A percentile compares a stretch with the other conserved stretches of the same genome.
Conservation (phyloP, 1,284 basidiomycete genomes). For the Puccinia coronata region DNA sequence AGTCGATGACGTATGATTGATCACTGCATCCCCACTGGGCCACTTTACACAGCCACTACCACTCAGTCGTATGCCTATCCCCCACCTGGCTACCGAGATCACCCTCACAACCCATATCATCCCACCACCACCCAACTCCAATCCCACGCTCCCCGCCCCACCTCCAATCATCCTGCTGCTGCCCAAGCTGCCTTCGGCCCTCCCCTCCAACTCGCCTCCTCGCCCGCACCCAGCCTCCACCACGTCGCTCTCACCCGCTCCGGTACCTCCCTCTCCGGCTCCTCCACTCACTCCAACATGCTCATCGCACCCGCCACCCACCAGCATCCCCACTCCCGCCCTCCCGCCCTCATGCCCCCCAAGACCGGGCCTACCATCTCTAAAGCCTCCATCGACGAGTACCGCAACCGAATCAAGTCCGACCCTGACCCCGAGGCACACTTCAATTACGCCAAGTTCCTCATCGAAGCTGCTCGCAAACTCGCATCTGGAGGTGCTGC, state of each 20-base stretch:
- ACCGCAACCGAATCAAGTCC: slow-evolving; percentile 91
- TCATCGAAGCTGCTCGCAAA: slow-evolving; percentile 98
- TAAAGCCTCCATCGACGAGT: slow-evolving; percentile 95
- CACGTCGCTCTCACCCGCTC: slow-evolving; percentile 23
- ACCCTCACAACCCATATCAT: not conserved
- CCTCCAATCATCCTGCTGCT: not conserved
- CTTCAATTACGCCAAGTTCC: slow-evolving; percentile 93
- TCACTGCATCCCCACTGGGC: not conserved
- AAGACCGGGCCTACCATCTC: slow-evolving; percentile 63
- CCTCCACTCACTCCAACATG: slow-evolving; percentile 27
- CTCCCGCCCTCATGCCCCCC: slow-evolving; percentile 37
- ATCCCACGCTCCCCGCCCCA: not conserved
- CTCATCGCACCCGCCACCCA: not conserved
- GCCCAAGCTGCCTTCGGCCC: not conserved
- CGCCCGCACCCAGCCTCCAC: not conserved
- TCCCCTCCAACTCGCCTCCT: not conserved
- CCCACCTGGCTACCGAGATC: slow-evolving; percentile 8
- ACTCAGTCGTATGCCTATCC: not conserved
- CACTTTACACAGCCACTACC: not conserved
- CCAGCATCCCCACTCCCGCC: not conserved
- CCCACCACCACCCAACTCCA: not conserved
- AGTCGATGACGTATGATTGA: not conserved
- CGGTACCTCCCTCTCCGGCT: slow-evolving; percentile 20
- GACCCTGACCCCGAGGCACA: slow-evolving; percentile 99
- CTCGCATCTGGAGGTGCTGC: slow-evolving; percentile 59